These are phyloP conservation scores for Fusarium multiceps DNA, from an alignment of 2,329 filamentous ascomycete species.

Conservation along the genomic window DNA sequence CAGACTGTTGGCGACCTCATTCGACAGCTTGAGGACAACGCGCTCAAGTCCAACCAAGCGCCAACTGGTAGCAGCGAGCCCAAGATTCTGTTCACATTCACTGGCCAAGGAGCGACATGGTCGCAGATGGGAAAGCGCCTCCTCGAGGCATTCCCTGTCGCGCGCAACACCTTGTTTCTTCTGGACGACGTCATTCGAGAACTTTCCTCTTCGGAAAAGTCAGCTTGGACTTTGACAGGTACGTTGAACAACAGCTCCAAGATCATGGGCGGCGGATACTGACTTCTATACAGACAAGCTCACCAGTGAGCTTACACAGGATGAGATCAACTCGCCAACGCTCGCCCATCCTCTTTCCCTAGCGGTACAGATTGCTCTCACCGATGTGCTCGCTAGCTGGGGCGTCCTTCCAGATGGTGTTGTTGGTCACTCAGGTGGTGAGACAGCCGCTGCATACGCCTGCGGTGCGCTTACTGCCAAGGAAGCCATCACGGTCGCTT, in stretches of 20 bases:
- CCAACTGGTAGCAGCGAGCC: conserved; percentile 8
- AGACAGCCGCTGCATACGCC: conserved; percentile 40
- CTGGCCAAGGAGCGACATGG: conserved; percentile 40
- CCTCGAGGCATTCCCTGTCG: conserved; percentile 37
- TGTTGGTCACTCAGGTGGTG: conserved; percentile 40
- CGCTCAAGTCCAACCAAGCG: conserved; percentile 28
- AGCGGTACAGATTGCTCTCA: conserved; percentile 35
- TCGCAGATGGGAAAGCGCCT: conserved; percentile 41
- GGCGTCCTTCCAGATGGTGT: conserved; percentile 34
- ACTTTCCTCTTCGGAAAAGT: conserved; percentile 17
- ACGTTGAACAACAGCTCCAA: background rate
- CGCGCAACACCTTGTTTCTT: conserved; percentile 30
- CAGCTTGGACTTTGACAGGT: conserved; percentile 33
- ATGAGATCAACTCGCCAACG: conserved; percentile 30
- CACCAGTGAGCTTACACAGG: conserved; percentile 26
- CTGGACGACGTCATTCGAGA: conserved; percentile 29
- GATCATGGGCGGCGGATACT: background rate
- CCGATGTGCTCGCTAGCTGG: conserved; percentile 38
- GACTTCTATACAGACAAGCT: conserved; percentile 29
- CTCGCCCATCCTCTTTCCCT: conserved; percentile 38
- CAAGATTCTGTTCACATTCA: conserved; percentile 32
- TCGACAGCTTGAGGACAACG: conserved; percentile 32
- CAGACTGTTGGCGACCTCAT: conserved; percentile 36
- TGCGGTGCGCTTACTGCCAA: conserved; percentile 39
- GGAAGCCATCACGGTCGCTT: conserved; percentile 38